Conservation (phyloP, 768 basidiomycete genomes). For the Lactarius sanguifluus region DNA sequence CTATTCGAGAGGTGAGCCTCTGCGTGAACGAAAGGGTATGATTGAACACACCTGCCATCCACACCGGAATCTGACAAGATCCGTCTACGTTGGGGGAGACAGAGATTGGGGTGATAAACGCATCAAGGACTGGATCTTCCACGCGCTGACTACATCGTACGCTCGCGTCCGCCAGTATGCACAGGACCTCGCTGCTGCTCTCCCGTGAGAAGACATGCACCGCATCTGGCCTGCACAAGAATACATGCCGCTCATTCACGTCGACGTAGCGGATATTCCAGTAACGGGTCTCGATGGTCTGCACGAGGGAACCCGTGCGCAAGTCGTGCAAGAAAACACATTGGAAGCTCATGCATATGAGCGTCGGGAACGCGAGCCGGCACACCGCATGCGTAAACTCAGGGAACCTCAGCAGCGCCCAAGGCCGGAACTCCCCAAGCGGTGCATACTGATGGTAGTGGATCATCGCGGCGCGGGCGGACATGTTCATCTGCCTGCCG, state of each 20-base stretch:
- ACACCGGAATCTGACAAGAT: not conserved
- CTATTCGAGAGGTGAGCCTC: slow-evolving; percentile 27
- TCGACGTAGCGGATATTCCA: slow-evolving; percentile 55
- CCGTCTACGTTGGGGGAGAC: not conserved
- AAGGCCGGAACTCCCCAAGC: slow-evolving; percentile 60
- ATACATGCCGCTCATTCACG: slow-evolving; percentile 53
- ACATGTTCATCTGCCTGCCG: slow-evolving; percentile 35
- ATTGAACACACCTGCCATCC: slow-evolving; percentile 5
- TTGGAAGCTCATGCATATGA: slow-evolving; percentile 48
- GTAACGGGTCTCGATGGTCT: slow-evolving; percentile 48
- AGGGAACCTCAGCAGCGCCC: slow-evolving; percentile 52
- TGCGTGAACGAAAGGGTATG: not conserved
- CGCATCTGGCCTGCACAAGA: slow-evolving; percentile 49
- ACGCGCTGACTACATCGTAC: not conserved
- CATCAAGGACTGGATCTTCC: slow-evolving; percentile 5
- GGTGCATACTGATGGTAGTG: slow-evolving; percentile 21
- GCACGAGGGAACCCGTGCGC: slow-evolving; percentile 47
- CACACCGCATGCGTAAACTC: slow-evolving; percentile 47
- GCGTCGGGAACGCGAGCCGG: slow-evolving; percentile 64
- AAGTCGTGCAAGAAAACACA: slow-evolving; percentile 65
- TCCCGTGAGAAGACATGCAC: not conserved
- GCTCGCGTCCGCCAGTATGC: slow-evolving; percentile 46
- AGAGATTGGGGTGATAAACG: not conserved
- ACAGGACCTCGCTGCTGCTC: slow-evolving; percentile 42
- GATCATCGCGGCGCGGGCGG: slow-evolving; percentile 29